Percentiles rank a stretch among this genome's conserved stretches.
Evolutionary conservation across 805 yeast species (phyloP).

Genomic region (Metschnikowia corniflorae): DNA sequence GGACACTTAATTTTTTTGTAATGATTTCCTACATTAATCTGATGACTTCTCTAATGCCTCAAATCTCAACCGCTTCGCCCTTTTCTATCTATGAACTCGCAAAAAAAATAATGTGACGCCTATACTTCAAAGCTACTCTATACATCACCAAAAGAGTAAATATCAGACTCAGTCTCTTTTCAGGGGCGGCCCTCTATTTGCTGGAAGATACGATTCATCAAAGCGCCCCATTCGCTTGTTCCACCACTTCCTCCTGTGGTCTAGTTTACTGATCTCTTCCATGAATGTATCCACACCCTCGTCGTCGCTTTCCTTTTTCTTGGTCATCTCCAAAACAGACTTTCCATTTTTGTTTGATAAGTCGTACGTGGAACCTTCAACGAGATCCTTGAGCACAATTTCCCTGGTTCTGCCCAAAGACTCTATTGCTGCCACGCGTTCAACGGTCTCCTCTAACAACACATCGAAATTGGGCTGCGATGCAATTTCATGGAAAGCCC

Average conservation of each 20-base stretch:
- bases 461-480: conserved; percentile 68
- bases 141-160: no score
- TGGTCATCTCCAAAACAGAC: conserved; percentile 12
- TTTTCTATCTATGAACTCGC: no score
- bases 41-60: no score
- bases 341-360: conserved; percentile 19
- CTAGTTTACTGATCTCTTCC: conserved; percentile 20
- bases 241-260: conserved; percentile 41
- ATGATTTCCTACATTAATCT: no score
- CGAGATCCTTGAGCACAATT: conserved; percentile 65
- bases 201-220: conserved; percentile 23
- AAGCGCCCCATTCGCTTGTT: conserved; percentile 40
- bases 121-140: no score
- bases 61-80: no score
- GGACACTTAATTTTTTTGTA: no score
- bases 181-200: no score
- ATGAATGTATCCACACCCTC: conserved; percentile 23
- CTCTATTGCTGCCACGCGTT: conserved; percentile 72
- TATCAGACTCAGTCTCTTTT: no score
- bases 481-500: conserved; percentile 78
- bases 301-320: conserved; percentile 19
- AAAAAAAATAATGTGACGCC: no score
- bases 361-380: conserved; percentile 46
- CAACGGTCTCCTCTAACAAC: conserved; percentile 58
- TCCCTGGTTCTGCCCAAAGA: conserved; percentile 76